These are phyloP conservation scores for Mortierella sp. DNA, from an alignment of 371 early-diverging fungal genomes.

Conservation along the genomic window DNA sequence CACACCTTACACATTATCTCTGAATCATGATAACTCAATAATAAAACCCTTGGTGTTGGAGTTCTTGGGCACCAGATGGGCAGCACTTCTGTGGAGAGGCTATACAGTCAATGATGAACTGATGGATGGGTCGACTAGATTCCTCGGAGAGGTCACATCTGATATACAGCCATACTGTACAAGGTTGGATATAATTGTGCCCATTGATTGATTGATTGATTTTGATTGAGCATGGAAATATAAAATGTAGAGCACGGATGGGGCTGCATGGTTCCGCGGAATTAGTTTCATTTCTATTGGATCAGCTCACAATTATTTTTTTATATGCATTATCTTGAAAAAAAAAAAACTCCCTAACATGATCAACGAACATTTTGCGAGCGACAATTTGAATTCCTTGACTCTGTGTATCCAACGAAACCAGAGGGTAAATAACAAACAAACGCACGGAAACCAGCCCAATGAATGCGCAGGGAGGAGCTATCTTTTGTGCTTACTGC, in stretches of 20 bases:
- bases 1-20: too few species aligned
- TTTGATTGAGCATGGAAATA: neutral
- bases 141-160: neutral
- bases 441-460: neutral
- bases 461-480: neutral
- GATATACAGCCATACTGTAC: neutral
- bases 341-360: too few species aligned
- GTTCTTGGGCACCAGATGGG: too few species aligned
- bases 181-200: neutral
- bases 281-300: neutral
- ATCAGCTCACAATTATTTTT: too few species aligned
- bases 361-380: too few species aligned
- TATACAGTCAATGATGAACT: too few species aligned
- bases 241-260: neutral
- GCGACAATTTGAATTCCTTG: too few species aligned
- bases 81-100: too few species aligned
- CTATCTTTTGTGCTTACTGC: too few species aligned
- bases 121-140: neutral
- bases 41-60: too few species aligned
- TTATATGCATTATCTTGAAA: too few species aligned
- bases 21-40: too few species aligned
- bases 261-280: neutral
- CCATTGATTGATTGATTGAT: neutral
- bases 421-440: neutral
- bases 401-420: neutral